Evolutionary conservation across 495 filamentous ascomycete species (phyloP).

Genomic region (Aspergillus wentii): DNA sequence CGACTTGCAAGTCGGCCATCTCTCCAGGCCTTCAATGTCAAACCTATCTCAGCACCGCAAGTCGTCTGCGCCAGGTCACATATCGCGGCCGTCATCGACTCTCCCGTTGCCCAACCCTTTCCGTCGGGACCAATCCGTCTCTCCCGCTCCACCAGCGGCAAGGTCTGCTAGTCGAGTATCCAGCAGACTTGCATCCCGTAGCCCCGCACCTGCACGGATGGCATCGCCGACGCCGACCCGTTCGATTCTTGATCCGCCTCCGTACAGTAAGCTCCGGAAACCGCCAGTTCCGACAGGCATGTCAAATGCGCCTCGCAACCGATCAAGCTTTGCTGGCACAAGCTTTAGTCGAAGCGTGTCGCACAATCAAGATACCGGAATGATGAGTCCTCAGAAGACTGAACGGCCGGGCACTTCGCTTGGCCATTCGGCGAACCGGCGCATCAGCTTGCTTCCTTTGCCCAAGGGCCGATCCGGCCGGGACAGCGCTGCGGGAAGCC

Average conservation of each 20-base stretch:
- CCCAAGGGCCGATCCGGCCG: slow-evolving; percentile 27
- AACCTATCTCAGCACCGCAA: slow-evolving; percentile 62
- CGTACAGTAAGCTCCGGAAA: slow-evolving; percentile 38
- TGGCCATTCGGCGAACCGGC: slow-evolving; percentile 39
- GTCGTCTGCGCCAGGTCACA: slow-evolving; percentile 26
- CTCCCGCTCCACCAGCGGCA: slow-evolving; percentile 29
- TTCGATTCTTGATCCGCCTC: slow-evolving; percentile 31
- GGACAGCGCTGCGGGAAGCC: slow-evolving; percentile 18
- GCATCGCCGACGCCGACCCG: slow-evolving; percentile 26
- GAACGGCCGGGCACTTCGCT: slow-evolving; percentile 41
- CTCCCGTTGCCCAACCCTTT: slow-evolving; percentile 29
- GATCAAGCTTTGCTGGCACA: slow-evolving; percentile 37
- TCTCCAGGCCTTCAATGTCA: slow-evolving; percentile 61
- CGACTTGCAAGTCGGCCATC: slow-evolving; percentile 63
- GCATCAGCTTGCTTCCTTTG: slow-evolving; percentile 45
- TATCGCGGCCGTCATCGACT: slow-evolving; percentile 35
- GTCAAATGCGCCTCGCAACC: slow-evolving; percentile 30
- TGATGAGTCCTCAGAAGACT: slow-evolving; percentile 29
- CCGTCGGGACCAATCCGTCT: slow-evolving; percentile 36
- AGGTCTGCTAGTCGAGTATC: slow-evolving; percentile 34
- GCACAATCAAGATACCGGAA: slow-evolving; percentile 15
- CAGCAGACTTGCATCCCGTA: slow-evolving; percentile 33
- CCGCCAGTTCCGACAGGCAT: slow-evolving; percentile 17
- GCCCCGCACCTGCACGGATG: slow-evolving; percentile 28
- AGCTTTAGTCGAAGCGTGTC: slow-evolving; percentile 35